Base-by-base conservation (phyloP, 768 basidiomycete species). In the Xerocomellus intermedius region DNA sequence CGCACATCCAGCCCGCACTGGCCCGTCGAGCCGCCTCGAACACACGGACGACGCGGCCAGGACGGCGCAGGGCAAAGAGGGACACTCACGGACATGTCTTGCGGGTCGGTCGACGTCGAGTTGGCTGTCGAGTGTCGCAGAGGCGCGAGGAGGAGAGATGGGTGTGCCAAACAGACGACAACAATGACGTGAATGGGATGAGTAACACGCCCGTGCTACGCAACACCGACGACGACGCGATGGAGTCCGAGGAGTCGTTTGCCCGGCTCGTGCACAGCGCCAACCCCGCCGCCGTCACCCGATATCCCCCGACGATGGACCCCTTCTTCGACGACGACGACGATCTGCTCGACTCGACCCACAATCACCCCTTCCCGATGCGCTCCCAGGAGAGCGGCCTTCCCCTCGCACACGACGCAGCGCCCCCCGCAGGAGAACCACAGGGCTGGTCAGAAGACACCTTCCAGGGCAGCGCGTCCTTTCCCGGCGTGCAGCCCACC, bases 291-390 rank as follows among this genome's bases (percentile, higher is more conserved):
- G 58, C 58, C 4, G 48, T 26, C 37, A 54, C 19, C 30, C 57
- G 56, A 45, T 87, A 88, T 67, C 85, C 86, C 16, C 85, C 86
- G 28, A 52, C 60, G 55, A 76, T 93, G 73, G 91, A 93, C 72
- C 90, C 68, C 0, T 93, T 93, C 70, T 93, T 93, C 69, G 89
- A 87, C 51, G 86, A 89, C 51, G 86, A 89, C 59, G 89, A 91
- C 50, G 83, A 86, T 55, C 58, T 65, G 3, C 43, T 65, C 37
- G 58, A 50, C 19, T n/a, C 54, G 1, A 0, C 24, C 5, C n/a
- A n/a, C n/a, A n/a, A n/a, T n/a, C n/a, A n/a, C n/a, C 13, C 55
- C n/a, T 58, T 60, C 2, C 65, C 77, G 13, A 74, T 72, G 74
- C 77, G 74, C 57, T 76, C 73, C 10, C 75, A 75, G 55, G 79